Base-by-base conservation (phyloP, 805 yeast genomes). In the Pichia eremophila region DNA sequence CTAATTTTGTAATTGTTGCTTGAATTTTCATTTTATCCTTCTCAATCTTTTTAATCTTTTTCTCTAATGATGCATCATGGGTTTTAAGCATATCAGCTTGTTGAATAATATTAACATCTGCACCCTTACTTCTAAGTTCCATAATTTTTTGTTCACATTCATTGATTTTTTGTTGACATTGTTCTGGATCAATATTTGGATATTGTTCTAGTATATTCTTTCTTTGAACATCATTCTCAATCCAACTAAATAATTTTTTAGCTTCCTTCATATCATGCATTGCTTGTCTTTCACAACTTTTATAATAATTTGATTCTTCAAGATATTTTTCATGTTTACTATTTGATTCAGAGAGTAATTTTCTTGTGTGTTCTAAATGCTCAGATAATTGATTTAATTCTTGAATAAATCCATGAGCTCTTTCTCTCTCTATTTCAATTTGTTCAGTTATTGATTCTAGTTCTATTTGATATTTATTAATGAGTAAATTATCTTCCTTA, bases 41-140 rank as follows among this genome's bases (percentile, higher is more conserved):
- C 56, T 85, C 95, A 55, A 90, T 88, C 6, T 95, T 88, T 51
- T 73, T 76, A 53, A 91, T 84, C 90, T 87, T 89, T 9, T 77
- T 74, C 55, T 78, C 82, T 58, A 91, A 71, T 5, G 90, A 73
- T 9, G 72, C 62, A 59, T 89, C 97, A 60, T 88, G 87, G 72
- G 84, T 88, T 61, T 89, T 96, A 28, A 87, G 95, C 54, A 81
- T 87, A 58, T 89, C 96, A 52, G 88, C 86, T 85, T 85, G 85
- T 57, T 81, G 81, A 95, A 85, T 85, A 52, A 88, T 87, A 58
- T 89, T 85, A 3, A 83, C 74, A 57, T 89, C 88, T 17, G 90
- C 95, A 40, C 67, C 67, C 53, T 82, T 86, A 47, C 88, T 74
- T 65, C 77, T 83, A 85, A 91, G 79, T 5, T 77, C 77, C 46